Evolutionary conservation across 2,329 filamentous ascomycete genomes (phyloP).

Genomic region (Tympanopsis confertula): DNA sequence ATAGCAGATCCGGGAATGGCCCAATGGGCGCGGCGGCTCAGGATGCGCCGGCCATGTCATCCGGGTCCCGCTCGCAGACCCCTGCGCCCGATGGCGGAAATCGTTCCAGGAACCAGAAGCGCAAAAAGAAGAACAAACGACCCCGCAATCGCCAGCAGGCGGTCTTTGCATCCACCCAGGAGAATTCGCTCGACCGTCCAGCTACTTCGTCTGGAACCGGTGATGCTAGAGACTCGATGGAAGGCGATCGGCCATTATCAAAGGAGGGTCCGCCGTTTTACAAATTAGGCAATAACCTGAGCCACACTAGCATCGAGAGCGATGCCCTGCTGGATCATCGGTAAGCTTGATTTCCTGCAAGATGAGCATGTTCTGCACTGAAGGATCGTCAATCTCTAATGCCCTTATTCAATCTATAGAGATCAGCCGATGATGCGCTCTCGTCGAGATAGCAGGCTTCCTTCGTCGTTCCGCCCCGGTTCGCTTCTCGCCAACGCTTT

Average conservation of each 20-base stretch:
- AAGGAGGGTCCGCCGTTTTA: not conserved
- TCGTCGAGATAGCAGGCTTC: not conserved
- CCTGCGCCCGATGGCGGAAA: too few relatives aligned
- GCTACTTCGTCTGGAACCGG: not conserved
- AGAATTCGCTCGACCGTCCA: not conserved
- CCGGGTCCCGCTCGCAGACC: too few relatives aligned
- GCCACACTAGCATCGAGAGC: constrained; percentile 80
- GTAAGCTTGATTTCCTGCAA: constrained; percentile 25
- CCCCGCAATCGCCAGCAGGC: not conserved
- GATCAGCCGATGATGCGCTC: constrained; percentile 1
- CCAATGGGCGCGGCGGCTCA: too few relatives aligned
- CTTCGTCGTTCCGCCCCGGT: not conserved
- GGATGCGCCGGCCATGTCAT: too few relatives aligned
- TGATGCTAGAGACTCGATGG: not conserved
- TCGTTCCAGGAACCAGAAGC: too few relatives aligned
- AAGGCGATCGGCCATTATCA: not conserved
- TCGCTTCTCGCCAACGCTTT: not conserved
- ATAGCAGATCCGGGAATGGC: too few relatives aligned
- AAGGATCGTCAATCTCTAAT: constrained; percentile 47
- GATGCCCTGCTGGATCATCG: constrained; percentile 79
- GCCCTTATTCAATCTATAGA: constrained; percentile 19
- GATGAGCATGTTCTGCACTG: constrained; percentile 8
- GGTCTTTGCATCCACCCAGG: not conserved
- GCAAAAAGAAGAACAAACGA: not conserved
- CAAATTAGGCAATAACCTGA: constrained; percentile 38